Conservation (phyloP, 768 basidiomycete species). For the Psilocybe cyanescens region DNA sequence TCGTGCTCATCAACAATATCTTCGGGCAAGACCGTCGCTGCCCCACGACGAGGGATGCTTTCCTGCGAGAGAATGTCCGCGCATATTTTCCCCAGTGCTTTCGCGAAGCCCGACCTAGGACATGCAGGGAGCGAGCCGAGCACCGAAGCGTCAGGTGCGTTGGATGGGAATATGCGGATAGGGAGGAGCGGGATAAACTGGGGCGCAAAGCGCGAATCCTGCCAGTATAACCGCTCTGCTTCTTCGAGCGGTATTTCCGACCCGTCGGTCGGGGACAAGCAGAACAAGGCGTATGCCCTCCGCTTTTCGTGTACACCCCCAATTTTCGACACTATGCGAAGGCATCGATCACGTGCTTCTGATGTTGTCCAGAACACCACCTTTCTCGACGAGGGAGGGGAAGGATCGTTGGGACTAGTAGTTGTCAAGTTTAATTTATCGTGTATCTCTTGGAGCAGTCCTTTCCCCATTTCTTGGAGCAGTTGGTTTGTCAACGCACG, state of each 20-base stretch:
- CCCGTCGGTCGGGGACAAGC: constrained; percentile 9
- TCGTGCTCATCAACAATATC: constrained; percentile 14
- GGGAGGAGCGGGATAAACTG: constrained; percentile 63
- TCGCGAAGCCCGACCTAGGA: constrained; percentile 41
- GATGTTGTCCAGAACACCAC: constrained; percentile 81
- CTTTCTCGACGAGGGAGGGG: constrained; percentile 1
- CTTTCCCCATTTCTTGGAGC: constrained; percentile 71
- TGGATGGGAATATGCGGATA: constrained; percentile 50
- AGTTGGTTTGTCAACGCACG: constrained; percentile 75
- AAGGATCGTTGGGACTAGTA: background rate
- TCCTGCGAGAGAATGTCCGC: constrained; percentile 55
- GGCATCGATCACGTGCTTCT: constrained; percentile 74
- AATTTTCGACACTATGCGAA: constrained; percentile 81
- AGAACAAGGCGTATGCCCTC: constrained; percentile 66
- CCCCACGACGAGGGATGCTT: constrained; percentile 37
- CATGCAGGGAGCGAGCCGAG: background rate
- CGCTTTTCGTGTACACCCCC: constrained; percentile 71
- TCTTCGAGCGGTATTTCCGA: constrained; percentile 23
- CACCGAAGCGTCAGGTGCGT: constrained; percentile 7
- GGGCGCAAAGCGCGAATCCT: constrained; percentile 56
- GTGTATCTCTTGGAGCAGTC: constrained; percentile 64
- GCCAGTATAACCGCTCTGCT: constrained; percentile 60
- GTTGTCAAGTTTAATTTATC: constrained; percentile 38
- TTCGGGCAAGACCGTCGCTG: constrained; percentile 19
- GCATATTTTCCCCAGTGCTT: constrained; percentile 55